These are phyloP conservation scores for Micromonas pusilla DNA, from an alignment of 139 green algal species.

Conservation along the genomic window DNA sequence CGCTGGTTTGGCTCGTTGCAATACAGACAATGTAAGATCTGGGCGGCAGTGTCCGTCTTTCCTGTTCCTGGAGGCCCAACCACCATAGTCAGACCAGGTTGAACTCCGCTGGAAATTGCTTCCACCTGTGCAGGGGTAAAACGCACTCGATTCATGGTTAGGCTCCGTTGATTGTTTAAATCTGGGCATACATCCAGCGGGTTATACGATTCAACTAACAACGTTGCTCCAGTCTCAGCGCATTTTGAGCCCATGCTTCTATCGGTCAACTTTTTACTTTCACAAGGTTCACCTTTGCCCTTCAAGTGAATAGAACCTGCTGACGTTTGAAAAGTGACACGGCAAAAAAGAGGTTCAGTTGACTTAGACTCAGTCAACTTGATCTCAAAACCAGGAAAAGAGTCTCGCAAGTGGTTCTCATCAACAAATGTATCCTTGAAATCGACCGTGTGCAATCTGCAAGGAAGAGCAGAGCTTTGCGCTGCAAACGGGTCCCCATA, in stretches of 20 bases:
- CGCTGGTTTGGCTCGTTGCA: slow-evolving; percentile 86
- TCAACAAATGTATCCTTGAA: slow-evolving; percentile 97
- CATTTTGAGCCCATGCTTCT: too few species aligned
- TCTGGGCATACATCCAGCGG: slow-evolving; percentile 79
- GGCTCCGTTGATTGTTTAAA: slow-evolving; percentile 60
- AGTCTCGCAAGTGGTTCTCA: slow-evolving; percentile 67
- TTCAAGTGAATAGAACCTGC: slow-evolving; percentile 1
- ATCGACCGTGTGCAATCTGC: slow-evolving; percentile 68
- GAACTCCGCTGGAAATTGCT: slow-evolving; percentile 70
- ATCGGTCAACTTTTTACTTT: too few species aligned
- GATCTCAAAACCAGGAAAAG: slow-evolving; percentile 68
- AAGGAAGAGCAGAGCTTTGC: slow-evolving; percentile 44
- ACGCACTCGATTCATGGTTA: slow-evolving; percentile 69
- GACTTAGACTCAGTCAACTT: slow-evolving; percentile 18
- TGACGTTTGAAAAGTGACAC: slow-evolving; percentile 60
- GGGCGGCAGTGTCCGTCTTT: slow-evolving; percentile 94
- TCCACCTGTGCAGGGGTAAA: slow-evolving; percentile 86
- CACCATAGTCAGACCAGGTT: slow-evolving; percentile 90
- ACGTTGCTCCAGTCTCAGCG: too few species aligned
- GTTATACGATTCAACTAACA: slow-evolving; percentile 63
- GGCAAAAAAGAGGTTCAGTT: slow-evolving; percentile 56
- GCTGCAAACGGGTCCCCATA: slow-evolving; percentile 84
- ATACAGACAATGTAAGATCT: slow-evolving; percentile 86
- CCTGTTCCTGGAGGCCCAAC: slow-evolving; percentile 92
- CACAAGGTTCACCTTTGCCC: too few species aligned